phyloP scores from a whole-genome alignment of 495 filamentous ascomycete genomes.

The Neurospora intermedia region DNA sequence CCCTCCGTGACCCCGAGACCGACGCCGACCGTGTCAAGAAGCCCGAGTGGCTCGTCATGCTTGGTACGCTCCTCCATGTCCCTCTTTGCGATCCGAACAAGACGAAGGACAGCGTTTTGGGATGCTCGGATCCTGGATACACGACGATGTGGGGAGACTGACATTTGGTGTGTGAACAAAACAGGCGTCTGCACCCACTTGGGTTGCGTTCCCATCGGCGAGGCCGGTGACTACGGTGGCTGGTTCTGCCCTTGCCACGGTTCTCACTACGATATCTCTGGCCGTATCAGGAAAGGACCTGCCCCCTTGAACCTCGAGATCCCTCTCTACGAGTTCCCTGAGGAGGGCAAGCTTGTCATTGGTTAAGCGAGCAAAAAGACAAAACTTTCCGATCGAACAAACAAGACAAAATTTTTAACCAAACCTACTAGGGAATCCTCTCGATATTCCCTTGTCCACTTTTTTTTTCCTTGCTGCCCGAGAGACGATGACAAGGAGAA shows the following conservation, averaged over 20 bases:
- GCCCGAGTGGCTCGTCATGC: slow-evolving; percentile 98
- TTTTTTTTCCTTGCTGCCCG: not conserved
- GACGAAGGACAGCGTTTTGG: not conserved
- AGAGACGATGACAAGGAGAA: not conserved
- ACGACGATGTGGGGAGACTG: slow-evolving; percentile 2
- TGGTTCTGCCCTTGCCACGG: slow-evolving; percentile 99
- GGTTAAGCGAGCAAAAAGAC: slow-evolving; percentile 44
- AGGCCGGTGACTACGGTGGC: slow-evolving; percentile 94
- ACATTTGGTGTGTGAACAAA: slow-evolving; percentile 1
- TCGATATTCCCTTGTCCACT: not conserved
- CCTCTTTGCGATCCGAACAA: not conserved
- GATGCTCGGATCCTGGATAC: not conserved
- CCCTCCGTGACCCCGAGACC: slow-evolving; percentile 79
- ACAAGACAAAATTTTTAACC: not conserved
- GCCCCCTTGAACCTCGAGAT: slow-evolving; percentile 96
- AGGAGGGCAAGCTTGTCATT: slow-evolving; percentile 68
- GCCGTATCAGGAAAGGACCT: slow-evolving; percentile 89
- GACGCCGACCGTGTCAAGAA: slow-evolving; percentile 93
- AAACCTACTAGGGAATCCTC: not conserved
- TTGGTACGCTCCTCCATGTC: slow-evolving; percentile 51
- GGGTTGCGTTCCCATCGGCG: slow-evolving; percentile 97
- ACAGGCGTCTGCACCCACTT: slow-evolving; percentile 96
- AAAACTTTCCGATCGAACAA: not conserved
- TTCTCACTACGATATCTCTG: slow-evolving; percentile 99
- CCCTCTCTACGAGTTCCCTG: slow-evolving; percentile 76